Evolutionary conservation across 192 early-diverging fungal species (phyloP).

Genomic region (Gonapodya prolifera): DNA sequence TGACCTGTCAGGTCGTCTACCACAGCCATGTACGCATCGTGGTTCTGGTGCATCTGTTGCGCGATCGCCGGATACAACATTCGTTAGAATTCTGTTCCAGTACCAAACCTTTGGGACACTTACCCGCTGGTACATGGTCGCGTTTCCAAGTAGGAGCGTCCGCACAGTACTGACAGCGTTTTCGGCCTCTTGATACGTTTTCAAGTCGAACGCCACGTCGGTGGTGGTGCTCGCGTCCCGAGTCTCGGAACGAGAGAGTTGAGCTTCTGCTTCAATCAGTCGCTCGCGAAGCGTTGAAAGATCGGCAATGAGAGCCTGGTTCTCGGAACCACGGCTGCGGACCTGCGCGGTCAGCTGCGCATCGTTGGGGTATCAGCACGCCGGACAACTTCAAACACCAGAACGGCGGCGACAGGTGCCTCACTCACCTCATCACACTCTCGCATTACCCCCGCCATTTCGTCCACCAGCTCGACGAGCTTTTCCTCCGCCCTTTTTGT

Average conservation of each 20-base stretch:
- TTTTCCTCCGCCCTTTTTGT: neutral
- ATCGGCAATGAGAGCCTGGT: neutral
- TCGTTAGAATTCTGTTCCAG: no score
- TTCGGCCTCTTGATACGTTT: neutral
- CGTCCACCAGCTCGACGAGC: neutral
- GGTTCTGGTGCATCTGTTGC: neutral
- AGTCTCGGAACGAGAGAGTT: neutral
- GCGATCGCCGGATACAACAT: neutral
- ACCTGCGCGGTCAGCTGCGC: neutral
- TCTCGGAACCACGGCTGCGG: neutral
- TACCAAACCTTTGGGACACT: neutral
- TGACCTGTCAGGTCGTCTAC: neutral
- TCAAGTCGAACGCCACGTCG: neutral
- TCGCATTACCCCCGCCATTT: neutral
- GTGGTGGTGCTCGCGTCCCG: neutral
- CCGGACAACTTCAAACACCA: no score
- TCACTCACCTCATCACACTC: neutral
- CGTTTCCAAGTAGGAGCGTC: neutral
- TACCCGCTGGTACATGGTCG: neutral
- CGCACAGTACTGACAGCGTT: neutral
- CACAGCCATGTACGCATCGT: neutral
- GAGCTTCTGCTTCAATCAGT: neutral
- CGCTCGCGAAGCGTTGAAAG: neutral
- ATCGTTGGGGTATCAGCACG: neutral
- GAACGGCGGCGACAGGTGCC: neutral